phyloP scores from a whole-genome alignment of 768 basidiomycete genomes.

The Leccinum aurantiacum region DNA sequence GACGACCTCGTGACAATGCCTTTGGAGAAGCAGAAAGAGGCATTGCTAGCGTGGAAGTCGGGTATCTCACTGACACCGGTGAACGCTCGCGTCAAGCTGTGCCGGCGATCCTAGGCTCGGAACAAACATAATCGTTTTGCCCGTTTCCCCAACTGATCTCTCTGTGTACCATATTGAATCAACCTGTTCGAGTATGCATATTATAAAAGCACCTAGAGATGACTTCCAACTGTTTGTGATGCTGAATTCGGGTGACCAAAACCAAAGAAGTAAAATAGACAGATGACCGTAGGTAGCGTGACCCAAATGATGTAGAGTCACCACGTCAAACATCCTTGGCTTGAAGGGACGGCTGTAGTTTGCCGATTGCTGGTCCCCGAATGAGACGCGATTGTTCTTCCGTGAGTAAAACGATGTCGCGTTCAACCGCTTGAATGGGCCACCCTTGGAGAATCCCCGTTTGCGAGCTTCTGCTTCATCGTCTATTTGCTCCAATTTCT shows the following conservation, averaged over 20 bases:
- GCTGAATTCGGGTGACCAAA: background rate
- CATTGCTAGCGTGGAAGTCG: constrained; percentile 38
- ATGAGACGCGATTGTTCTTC: constrained; percentile 40
- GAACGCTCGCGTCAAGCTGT: constrained; percentile 27
- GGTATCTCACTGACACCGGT: constrained; percentile 37
- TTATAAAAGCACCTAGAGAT: background rate
- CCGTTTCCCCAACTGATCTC: background rate
- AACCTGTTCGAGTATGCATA: background rate
- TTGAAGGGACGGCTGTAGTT: constrained; percentile 7
- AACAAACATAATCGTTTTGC: background rate
- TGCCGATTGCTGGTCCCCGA: constrained; percentile 19
- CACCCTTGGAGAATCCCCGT: constrained; percentile 46
- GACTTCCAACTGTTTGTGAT: background rate
- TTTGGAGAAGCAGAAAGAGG: constrained; percentile 34
- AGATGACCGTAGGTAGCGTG: too few relatives aligned
- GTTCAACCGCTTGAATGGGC: constrained; percentile 47
- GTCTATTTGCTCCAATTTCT: constrained; percentile 46
- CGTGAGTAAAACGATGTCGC: constrained; percentile 46
- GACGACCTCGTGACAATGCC: constrained; percentile 32
- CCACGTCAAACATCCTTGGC: background rate
- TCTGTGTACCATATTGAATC: background rate
- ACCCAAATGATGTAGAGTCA: background rate
- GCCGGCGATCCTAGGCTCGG: constrained; percentile 12
- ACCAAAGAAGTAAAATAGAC: background rate
- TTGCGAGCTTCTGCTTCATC: constrained; percentile 55